Base-by-base conservation (phyloP, 441 rosid genomes). In the Isatis lusitanica region DNA sequence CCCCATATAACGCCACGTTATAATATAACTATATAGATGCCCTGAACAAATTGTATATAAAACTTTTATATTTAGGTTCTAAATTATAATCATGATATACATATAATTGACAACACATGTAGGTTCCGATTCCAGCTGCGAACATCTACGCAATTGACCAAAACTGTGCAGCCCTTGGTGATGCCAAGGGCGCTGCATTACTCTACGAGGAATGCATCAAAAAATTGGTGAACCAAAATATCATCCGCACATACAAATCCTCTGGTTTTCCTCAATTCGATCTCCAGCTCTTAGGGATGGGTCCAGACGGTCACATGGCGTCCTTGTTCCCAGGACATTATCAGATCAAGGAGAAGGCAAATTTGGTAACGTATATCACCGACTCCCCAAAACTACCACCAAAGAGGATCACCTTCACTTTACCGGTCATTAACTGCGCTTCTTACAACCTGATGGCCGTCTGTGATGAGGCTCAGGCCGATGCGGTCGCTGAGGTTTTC, bases 241-340 rank as follows among this genome's bases (percentile, higher is more conserved):
- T 85, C 38, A 11, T 90, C 13, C 78, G 68, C n/a, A 64, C 74
- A 47, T 86, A 81, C 24, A 52, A 71, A 1, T 82, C 73, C 3
- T 66, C 72, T 1, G 91, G 90, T 16, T 78, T 87, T 44, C 96
- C 98, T 0, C 91, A 84, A 31, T 94, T 94, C 16, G 97, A 94
- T 80, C 86, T 86, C 66, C 81, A 84, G 79, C 94, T 91, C 43
- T 71, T 91, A 3, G 98, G 97, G 12, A 87, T 88, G 91, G 97
- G 96, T 5, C 91, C 93, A 0, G 98, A 91, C 47, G 96, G 97
- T 39, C 98, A 94, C 13, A 87, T 90, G 63, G 98, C 98, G 1
- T 94, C 97, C 9, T 74, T 90, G 5, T 94, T 94, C 75, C 98
- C 91, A 0, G 84, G 89, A 47, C 96, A 85, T 68, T 84, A 83